Percentiles rank a stretch among this genome's conserved stretches.
Evolutionary conservation across 2,329 filamentous ascomycete species (phyloP).

Genomic region (Metarhizium brunneum): DNA sequence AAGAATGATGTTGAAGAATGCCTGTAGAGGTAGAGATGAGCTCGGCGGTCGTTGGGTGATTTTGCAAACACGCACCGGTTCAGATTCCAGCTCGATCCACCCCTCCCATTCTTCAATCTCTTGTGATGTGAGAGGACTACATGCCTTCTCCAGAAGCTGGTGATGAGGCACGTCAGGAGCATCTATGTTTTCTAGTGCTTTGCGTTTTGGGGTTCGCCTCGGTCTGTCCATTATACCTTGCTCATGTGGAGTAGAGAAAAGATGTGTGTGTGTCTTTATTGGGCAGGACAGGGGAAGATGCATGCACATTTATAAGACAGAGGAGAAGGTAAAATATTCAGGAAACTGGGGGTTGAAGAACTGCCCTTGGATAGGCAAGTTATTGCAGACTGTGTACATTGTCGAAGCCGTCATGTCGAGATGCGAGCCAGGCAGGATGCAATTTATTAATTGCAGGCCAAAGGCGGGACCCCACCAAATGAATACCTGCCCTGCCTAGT

Average conservation of each 20-base stretch:
- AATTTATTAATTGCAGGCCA: too few species aligned
- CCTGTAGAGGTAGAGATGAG: conserved; percentile 33
- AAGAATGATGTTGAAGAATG: conserved; percentile 79
- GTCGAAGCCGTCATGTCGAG: too few species aligned
- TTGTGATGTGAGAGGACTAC: conserved; percentile 36
- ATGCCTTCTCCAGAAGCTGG: conserved; percentile 34
- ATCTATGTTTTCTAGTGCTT: conserved; percentile 22
- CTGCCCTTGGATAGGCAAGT: too few species aligned
- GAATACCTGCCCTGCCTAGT: too few species aligned
- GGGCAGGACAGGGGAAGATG: neutral
- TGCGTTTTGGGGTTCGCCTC: conserved; percentile 35
- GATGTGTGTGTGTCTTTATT: neutral
- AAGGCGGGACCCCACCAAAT: too few species aligned
- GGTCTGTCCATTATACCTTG: conserved; percentile 3
- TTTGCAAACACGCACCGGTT: conserved; percentile 52
- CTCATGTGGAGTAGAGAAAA: neutral
- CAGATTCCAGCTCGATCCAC: conserved; percentile 81
- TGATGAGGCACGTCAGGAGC: conserved; percentile 17
- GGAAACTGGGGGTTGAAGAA: too few species aligned
- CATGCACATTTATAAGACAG: neutral
- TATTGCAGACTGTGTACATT: neutral
- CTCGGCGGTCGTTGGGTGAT: neutral
- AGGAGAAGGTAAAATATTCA: too few species aligned
- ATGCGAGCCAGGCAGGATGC: too few species aligned
- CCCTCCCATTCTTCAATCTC: conserved; percentile 57